Percentiles rank a stretch among this genome's conserved stretches.
phyloP scores from a whole-genome alignment of 257 asterid genomes.

The Mentha longifolia region DNA sequence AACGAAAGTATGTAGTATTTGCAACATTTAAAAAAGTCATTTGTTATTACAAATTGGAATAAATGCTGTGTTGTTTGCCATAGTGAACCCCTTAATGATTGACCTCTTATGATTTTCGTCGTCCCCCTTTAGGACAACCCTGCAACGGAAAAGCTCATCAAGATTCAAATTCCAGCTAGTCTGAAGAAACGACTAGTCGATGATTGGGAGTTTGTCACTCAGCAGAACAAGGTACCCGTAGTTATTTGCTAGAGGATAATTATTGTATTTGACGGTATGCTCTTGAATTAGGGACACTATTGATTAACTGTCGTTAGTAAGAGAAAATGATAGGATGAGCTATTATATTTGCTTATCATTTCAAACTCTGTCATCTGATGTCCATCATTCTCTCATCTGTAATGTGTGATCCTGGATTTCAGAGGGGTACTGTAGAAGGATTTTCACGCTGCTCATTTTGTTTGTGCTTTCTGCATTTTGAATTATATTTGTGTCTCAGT shows the following conservation, averaged over 20 bases:
- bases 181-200: conserved; percentile 79
- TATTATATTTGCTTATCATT: neutral
- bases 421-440: neutral
- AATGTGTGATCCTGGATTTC: neutral
- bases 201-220: conserved; percentile 83
- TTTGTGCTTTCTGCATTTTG: conserved; percentile 15
- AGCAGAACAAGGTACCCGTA: conserved; percentile 78
- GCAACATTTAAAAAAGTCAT: neutral
- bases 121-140: conserved; percentile 49
- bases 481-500: neutral
- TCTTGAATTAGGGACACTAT: neutral
- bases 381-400: neutral
- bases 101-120: conserved; percentile 28
- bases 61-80: neutral
- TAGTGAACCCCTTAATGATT: conserved; percentile 6
- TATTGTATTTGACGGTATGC: neutral
- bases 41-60: neutral
- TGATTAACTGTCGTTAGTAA: conserved; percentile 5
- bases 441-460: conserved; percentile 12
- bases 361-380: conserved; percentile 5
- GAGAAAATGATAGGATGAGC: conserved; percentile 1
- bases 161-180: conserved; percentile 72
- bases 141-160: conserved; percentile 61
- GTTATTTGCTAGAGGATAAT: conserved; percentile 16
- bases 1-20: neutral